Percentiles rank a stretch among this genome's conserved stretches.
These are phyloP conservation scores for Lindgomyces ingoldianus DNA, from an alignment of 495 filamentous ascomycete genomes.

Conservation along the genomic window DNA sequence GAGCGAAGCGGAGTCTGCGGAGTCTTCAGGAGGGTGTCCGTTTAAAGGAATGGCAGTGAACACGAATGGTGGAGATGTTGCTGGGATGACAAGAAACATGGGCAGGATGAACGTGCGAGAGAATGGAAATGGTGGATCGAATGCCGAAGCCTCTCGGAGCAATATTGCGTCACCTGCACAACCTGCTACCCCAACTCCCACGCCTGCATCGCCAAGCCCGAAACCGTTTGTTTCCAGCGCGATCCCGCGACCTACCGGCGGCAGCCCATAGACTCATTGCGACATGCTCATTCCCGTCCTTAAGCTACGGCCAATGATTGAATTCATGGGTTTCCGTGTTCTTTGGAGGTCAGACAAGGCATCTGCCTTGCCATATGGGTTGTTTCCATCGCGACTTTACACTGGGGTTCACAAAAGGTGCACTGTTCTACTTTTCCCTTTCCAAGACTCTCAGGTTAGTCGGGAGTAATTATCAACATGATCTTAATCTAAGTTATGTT, in stretches of 20 bases:
- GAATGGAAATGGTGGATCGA: constrained; percentile 72
- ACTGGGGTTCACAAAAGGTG: background rate
- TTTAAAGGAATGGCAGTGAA: constrained; percentile 21
- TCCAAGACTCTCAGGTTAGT: too few relatives aligned
- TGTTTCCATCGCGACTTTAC: too few relatives aligned
- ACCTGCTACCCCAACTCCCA: constrained; percentile 44
- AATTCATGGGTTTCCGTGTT: background rate
- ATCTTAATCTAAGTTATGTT: too few relatives aligned
- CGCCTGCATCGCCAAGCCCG: background rate
- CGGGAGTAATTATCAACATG: too few relatives aligned
- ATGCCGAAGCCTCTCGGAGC: constrained; percentile 52
- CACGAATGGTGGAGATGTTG: constrained; percentile 46
- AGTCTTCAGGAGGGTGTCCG: constrained; percentile 18
- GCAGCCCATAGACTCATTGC: background rate
- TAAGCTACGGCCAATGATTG: constrained; percentile 4
- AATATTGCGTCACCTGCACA: background rate
- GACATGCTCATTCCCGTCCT: background rate
- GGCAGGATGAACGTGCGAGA: constrained; percentile 62
- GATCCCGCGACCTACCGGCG: constrained; percentile 7
- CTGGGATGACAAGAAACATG: constrained; percentile 63
- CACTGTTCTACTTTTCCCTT: too few relatives aligned
- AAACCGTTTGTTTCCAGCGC: background rate
- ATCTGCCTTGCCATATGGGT: background rate
- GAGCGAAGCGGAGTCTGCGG: constrained; percentile 24
- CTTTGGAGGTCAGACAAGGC: background rate